Conservation (phyloP, 2,329 filamentous ascomycete genomes). For the Xylariomycetidae sp. region DNA sequence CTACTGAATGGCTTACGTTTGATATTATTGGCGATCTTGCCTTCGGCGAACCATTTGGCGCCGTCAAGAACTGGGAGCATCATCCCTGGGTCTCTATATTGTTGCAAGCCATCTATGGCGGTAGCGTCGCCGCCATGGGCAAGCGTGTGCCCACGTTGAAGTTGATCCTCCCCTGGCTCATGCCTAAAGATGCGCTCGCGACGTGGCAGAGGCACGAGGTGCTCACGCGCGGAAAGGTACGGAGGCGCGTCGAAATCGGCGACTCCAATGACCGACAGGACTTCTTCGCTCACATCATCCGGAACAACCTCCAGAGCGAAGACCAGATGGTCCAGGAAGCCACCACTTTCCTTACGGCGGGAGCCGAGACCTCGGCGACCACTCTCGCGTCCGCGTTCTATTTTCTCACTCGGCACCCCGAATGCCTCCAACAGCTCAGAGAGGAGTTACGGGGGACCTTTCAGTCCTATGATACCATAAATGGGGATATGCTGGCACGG, state of each 20-base stretch:
- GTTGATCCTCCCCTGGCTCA: conserved; percentile 7
- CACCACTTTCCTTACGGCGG: conserved; percentile 33
- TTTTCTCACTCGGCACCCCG: conserved; percentile 32
- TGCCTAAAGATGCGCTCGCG: conserved; percentile 6
- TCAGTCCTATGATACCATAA: conserved; percentile 28
- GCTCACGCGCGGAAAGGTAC: conserved; percentile 7
- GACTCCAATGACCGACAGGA: conserved; percentile 11
- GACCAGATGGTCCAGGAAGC: conserved; percentile 23
- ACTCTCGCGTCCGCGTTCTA: conserved; percentile 32
- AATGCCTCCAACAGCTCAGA: conserved; percentile 31
- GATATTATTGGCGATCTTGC: conserved; percentile 21
- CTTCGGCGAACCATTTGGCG: conserved; percentile 14
- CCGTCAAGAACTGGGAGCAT: conserved; percentile 8
- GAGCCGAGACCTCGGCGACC: conserved; percentile 45
- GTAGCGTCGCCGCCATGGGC: conserved; percentile 1
- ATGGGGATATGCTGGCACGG: conserved; percentile 18
- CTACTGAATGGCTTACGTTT: conserved; percentile 23
- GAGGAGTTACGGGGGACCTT: conserved; percentile 38
- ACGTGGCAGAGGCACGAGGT: conserved; percentile 7
- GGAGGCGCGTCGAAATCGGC: conserved; percentile 13
- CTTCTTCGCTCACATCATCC: conserved; percentile 17
- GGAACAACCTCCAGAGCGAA: conserved; percentile 13
- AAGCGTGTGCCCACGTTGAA: conserved; percentile 3
- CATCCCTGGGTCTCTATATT: conserved; percentile 14
- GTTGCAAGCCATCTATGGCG: conserved; percentile 5